A percentile compares a stretch with the other conserved stretches of the same genome.
Evolutionary conservation across 164 flowering plant species (phyloP).

Genomic region (Annona squamosa): DNA sequence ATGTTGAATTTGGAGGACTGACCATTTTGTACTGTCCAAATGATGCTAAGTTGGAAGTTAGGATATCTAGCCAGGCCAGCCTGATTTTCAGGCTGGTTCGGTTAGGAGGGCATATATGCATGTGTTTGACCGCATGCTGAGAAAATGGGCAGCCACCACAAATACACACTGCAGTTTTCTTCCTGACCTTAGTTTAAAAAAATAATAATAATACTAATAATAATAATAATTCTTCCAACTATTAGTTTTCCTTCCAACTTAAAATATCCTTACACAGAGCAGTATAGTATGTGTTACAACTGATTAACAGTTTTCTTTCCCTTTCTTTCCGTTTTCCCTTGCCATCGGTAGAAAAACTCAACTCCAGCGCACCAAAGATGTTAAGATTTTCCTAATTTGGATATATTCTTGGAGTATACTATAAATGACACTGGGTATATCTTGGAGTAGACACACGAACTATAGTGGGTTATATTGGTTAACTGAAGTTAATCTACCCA

Average conservation of each 20-base stretch:
- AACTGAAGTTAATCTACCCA: no score
- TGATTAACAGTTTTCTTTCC: not conserved
- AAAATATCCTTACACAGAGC: no score
- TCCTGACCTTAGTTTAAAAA: not conserved
- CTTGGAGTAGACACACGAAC: no score
- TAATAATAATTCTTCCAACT: no score
- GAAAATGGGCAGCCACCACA: not conserved
- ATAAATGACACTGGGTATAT: no score
- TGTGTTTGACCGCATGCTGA: not conserved
- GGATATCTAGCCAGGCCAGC: not conserved
- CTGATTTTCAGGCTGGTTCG: not conserved
- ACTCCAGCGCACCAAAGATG: not conserved
- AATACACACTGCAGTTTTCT: not conserved
- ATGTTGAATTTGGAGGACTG: not conserved
- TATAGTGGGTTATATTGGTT: no score
- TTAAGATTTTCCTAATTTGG: not conserved
- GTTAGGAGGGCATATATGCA: not conserved
- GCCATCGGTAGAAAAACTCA: no score
- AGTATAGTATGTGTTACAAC: not conserved
- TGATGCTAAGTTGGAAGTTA: not conserved
- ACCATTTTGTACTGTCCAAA: not conserved
- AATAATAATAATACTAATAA: no score
- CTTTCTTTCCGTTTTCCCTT: no score
- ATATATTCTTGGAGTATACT: not conserved
- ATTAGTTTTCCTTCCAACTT: no score